Evolutionary conservation across 148 eudicot species (phyloP), one percentile per base, ranked within the genome.

Genomic region (Chenopodium suecicum): DNA sequence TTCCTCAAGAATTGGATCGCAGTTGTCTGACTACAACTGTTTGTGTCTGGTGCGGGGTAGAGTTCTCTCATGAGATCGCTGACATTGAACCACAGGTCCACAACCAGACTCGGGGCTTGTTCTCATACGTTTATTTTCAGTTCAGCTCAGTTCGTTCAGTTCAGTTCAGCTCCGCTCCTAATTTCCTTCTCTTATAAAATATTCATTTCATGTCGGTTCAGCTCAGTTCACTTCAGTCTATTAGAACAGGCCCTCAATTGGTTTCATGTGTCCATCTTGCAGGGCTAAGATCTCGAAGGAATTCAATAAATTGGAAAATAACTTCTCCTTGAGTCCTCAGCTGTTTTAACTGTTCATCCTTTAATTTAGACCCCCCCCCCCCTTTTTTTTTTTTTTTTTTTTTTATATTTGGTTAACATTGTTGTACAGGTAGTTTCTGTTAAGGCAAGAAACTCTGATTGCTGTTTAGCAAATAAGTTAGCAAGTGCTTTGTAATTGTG

Each of bases 261-360:
- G 93, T 48, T 92, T 86, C 83, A 92, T 92, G 93, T 92, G 95
- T 82, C 90, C 95, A 19, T 74, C 85, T 25, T 92, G 95, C 89
- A 89, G 89, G 80, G 81, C 86, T 58, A 90, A 88, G 80, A 90
- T 92, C 80, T 90, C 95, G 72, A 90, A 90, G 80, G 90, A 91
- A 85, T 86, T 88, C 80, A 86, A 86, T 27, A 83, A 83, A 27
- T 70, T 90, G 10, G 86, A 82, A 72, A 67, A 79, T 79, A 83
- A 83, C 48, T 84, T 90, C 74, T 87, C 91, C 73, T 41, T 81
- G 64, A 83, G 82, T 84, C 76, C 82, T 67, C 54, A 47, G 13
- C 52, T 78, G 54, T 78, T 16, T 34, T 84, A 54, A 73, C 22
- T 17, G 50, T 48, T 78, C 41, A 16, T 27, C 50, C 29, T 56